Evolutionary conservation across 805 yeast genomes (phyloP).

Genomic region (Zygotorulaspora danielsina): DNA sequence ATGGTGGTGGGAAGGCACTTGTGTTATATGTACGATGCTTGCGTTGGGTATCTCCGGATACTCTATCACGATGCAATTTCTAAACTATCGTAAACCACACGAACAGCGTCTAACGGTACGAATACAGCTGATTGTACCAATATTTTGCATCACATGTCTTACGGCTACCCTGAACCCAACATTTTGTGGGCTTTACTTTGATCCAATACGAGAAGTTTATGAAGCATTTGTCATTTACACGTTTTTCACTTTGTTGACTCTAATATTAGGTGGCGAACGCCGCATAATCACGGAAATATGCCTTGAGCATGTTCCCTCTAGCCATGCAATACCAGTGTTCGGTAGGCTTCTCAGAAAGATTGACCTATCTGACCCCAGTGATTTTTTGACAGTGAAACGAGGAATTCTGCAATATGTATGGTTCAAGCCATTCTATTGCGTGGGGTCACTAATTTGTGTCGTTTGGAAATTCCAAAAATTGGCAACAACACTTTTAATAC

Average conservation of each 20-base stretch:
- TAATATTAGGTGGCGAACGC: slow-evolving; percentile 88
- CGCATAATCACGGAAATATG: slow-evolving; percentile 63
- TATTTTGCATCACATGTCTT: slow-evolving; percentile 71
- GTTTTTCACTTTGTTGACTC: slow-evolving; percentile 76
- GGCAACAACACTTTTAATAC: slow-evolving; percentile 51
- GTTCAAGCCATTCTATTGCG: slow-evolving; percentile 81
- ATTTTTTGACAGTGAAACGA: slow-evolving; percentile 71
- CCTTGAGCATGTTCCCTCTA: slow-evolving; percentile 66
- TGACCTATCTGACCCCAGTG: slow-evolving; percentile 82
- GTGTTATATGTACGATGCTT: slow-evolving; percentile 23
- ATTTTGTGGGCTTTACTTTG: slow-evolving; percentile 45
- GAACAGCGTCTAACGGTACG: slow-evolving; percentile 83
- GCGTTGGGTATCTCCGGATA: slow-evolving; percentile 41
- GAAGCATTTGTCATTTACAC: slow-evolving; percentile 96
- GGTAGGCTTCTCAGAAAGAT: slow-evolving; percentile 50
- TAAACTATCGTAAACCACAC: slow-evolving; percentile 80
- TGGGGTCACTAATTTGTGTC: slow-evolving; percentile 45
- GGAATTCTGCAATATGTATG: slow-evolving; percentile 92
- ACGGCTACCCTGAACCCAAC: slow-evolving; percentile 47
- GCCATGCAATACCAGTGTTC: slow-evolving; percentile 52
- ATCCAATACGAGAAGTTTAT: slow-evolving; percentile 81
- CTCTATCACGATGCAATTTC: slow-evolving; percentile 51
- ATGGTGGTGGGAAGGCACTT: slow-evolving; percentile 25
- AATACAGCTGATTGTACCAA: slow-evolving; percentile 75
- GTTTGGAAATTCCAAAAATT: slow-evolving; percentile 45